A percentile compares a stretch with the other conserved stretches of the same genome.
Evolutionary conservation across 2,329 filamentous ascomycete genomes (phyloP).

Genomic region (Colletotrichum tropicicola): DNA sequence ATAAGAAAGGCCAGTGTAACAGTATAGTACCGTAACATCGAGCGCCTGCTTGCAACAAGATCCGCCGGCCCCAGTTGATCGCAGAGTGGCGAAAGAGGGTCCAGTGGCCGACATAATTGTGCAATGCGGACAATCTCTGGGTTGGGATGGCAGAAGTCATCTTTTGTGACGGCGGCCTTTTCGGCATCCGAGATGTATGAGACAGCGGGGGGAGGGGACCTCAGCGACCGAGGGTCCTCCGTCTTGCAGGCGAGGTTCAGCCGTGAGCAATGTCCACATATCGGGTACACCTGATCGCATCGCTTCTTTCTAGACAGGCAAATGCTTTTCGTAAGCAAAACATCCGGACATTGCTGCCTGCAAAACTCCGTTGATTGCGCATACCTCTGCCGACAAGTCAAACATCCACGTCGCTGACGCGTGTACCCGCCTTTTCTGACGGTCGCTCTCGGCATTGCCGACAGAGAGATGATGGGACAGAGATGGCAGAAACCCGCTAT

Average conservation of each 20-base stretch:
- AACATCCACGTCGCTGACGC: slow-evolving; percentile 33
- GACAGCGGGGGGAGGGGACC: neutral
- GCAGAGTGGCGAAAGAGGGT: neutral
- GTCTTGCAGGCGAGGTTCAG: slow-evolving; percentile 31
- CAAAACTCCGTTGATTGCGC: neutral
- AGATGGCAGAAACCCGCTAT: too few relatives aligned
- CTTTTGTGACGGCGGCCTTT: neutral
- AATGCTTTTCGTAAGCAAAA: too few relatives aligned
- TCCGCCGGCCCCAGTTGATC: neutral
- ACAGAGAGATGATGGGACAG: too few relatives aligned
- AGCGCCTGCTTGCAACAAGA: slow-evolving; percentile 25
- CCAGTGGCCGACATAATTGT: neutral
- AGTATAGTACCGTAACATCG: slow-evolving; percentile 32
- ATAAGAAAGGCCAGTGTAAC: slow-evolving; percentile 26
- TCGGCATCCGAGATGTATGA: neutral
- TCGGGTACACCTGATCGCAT: slow-evolving; percentile 30
- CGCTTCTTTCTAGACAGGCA: slow-evolving; percentile 28
- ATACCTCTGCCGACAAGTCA: slow-evolving; percentile 33
- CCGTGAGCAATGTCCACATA: slow-evolving; percentile 32
- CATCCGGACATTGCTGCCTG: too few relatives aligned
- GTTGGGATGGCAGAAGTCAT: neutral
- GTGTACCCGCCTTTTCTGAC: slow-evolving; percentile 30
- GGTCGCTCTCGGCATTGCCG: too few relatives aligned
- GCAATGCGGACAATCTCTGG: neutral
- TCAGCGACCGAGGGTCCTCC: slow-evolving; percentile 23